Conservation (phyloP, 192 early-diverging fungal species). For the Mortierella claussenii region DNA sequence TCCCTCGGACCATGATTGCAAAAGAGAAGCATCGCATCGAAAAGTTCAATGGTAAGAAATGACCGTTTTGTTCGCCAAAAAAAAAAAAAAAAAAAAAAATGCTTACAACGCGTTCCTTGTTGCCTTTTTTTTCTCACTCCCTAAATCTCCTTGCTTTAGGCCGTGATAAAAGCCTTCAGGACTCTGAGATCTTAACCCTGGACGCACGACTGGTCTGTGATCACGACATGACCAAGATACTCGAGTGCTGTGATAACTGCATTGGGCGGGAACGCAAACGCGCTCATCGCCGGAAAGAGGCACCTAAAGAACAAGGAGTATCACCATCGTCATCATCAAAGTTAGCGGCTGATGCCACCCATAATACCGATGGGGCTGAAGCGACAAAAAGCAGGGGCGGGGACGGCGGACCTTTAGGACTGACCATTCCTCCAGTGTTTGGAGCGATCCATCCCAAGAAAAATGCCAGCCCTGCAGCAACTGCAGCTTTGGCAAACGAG, state of each 20-base stretch:
- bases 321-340: too few species aligned
- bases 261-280: constrained; percentile 77
- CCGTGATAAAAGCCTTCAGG: constrained; percentile 49
- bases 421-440: constrained; percentile 47
- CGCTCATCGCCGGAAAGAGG: constrained; percentile 55
- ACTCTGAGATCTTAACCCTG: constrained; percentile 66
- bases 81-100: not conserved
- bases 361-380: not conserved
- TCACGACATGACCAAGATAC: constrained; percentile 73
- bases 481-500: constrained; percentile 40
- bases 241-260: constrained; percentile 75
- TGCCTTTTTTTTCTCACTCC: not conserved
- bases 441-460: constrained; percentile 63
- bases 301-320: too few species aligned
- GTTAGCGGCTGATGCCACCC: too few species aligned
- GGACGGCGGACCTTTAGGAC: constrained; percentile 31
- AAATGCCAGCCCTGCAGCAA: not conserved
- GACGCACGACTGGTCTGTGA: constrained; percentile 80
- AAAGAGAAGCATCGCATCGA: constrained; percentile 71
- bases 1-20: constrained; percentile 78
- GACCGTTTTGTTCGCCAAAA: not conserved
- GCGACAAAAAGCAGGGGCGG: not conserved
- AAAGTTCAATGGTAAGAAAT: constrained; percentile 56
- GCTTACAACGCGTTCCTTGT: not conserved
- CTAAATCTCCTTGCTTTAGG: constrained; percentile 4